These are phyloP conservation scores for Thermoascus crustaceus DNA, from an alignment of 2,329 filamentous ascomycete species.

Conservation along the genomic window DNA sequence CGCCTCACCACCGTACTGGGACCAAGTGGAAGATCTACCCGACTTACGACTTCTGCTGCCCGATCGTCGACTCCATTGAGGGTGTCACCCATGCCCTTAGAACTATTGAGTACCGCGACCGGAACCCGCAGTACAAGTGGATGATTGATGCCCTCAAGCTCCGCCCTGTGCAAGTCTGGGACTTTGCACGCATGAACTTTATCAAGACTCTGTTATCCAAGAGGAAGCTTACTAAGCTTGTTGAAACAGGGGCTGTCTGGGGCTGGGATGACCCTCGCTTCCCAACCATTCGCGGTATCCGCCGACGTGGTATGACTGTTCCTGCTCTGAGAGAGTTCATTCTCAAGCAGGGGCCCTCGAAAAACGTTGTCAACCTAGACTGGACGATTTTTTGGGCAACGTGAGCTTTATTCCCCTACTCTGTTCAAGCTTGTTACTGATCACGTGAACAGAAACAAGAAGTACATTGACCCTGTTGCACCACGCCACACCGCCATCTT, in stretches of 20 bases:
- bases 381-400: conserved; percentile 44
- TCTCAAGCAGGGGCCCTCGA: conserved; percentile 42
- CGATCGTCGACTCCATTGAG: conserved; percentile 55
- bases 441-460: conserved; percentile 54
- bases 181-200: conserved; percentile 47
- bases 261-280: conserved; percentile 46
- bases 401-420: too few relatives aligned
- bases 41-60: conserved; percentile 59
- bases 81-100: conserved; percentile 58
- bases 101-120: conserved; percentile 53
- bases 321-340: conserved; percentile 43
- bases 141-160: conserved; percentile 42
- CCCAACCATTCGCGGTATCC: conserved; percentile 44
- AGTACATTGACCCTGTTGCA: conserved; percentile 69
- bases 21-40: conserved; percentile 59
- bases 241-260: conserved; percentile 41
- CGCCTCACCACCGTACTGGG: conserved; percentile 56
- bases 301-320: conserved; percentile 43
- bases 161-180: conserved; percentile 42
- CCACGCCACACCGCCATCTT: conserved; percentile 67
- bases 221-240: conserved; percentile 44
- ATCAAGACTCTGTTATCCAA: conserved; percentile 44
- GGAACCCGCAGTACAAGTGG: conserved; percentile 46
- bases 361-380: conserved; percentile 43
- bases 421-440: too few relatives aligned